phyloP scores from a whole-genome alignment of 2,329 filamentous ascomycete genomes.

The Colletotrichum endophyticum region DNA sequence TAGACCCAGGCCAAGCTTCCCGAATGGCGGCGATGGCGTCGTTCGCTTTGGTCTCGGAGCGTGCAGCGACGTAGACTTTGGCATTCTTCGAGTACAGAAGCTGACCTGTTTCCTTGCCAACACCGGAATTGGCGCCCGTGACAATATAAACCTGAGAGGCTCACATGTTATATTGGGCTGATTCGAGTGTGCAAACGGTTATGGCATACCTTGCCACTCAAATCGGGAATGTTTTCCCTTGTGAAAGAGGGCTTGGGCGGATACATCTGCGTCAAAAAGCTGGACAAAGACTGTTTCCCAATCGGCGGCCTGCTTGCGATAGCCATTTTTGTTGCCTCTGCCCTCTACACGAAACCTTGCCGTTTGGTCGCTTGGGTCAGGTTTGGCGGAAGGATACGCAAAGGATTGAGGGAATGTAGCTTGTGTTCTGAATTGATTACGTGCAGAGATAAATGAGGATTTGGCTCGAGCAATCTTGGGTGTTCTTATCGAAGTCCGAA shows the following conservation, averaged over 20 bases:
- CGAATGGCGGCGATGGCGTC: conserved; percentile 45
- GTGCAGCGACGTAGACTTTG: conserved; percentile 56
- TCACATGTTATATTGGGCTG: background rate
- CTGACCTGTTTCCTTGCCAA: conserved; percentile 52
- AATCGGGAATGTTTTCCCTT: conserved; percentile 35
- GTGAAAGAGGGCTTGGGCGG: conserved; percentile 33
- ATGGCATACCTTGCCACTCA: conserved; percentile 35
- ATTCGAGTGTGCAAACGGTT: background rate
- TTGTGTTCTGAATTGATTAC: background rate
- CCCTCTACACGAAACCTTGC: no score
- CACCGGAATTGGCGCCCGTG: conserved; percentile 38
- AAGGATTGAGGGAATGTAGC: background rate
- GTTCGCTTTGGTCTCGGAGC: conserved; percentile 39
- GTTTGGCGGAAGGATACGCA: no score
- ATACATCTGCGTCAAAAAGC: conserved; percentile 24
- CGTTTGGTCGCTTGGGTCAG: no score
- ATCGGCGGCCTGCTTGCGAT: background rate
- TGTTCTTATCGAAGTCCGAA: background rate
- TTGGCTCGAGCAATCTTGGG: background rate
- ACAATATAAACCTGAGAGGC: conserved; percentile 40
- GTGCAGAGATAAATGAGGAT: no score
- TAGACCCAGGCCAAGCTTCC: conserved; percentile 28
- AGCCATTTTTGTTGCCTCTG: background rate
- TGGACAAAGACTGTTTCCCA: background rate
- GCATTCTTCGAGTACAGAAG: conserved; percentile 55